These are phyloP conservation scores for Papiliotrema laurentii DNA, from an alignment of 1,284 basidiomycete species.

Conservation along the genomic window DNA sequence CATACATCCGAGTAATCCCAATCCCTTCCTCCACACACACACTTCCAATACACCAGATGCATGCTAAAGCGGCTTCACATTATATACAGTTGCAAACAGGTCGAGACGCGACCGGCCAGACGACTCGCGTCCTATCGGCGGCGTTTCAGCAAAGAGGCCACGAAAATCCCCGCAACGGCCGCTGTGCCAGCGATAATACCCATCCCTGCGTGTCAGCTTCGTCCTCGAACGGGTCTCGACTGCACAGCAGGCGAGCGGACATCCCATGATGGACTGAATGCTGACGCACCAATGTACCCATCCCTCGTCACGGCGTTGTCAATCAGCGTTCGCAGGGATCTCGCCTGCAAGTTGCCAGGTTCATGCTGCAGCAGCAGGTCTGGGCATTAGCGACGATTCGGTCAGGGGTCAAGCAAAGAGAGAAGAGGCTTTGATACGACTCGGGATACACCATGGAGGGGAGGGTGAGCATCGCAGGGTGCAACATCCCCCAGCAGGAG, in stretches of 20 bases:
- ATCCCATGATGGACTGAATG: conserved; percentile 8
- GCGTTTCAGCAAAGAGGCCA: conserved; percentile 81
- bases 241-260: conserved; percentile 1
- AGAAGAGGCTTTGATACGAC: no score
- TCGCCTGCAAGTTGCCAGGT: conserved; percentile 88
- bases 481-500: no score
- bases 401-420: no score
- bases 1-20: no score
- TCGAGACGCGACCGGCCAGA: no score
- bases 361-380: conserved; percentile 87
- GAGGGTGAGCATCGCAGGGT: no score
- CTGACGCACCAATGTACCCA: conserved; percentile 53
- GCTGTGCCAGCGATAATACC: conserved; percentile 86
- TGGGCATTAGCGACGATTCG: conserved; percentile 39
- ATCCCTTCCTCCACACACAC: no score
- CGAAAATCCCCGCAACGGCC: conserved; percentile 73
- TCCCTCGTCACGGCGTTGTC: conserved; percentile 79
- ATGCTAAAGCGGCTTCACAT: no score
- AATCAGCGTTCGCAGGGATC: conserved; percentile 77
- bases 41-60: no score
- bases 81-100: no score
- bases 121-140: no score
- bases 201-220: conserved; percentile 59
- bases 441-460: no score
- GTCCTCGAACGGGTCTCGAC: background rate